Evolutionary conservation across 2,329 filamentous ascomycete genomes (phyloP).

Genomic region (Exophiala alcalophila): DNA sequence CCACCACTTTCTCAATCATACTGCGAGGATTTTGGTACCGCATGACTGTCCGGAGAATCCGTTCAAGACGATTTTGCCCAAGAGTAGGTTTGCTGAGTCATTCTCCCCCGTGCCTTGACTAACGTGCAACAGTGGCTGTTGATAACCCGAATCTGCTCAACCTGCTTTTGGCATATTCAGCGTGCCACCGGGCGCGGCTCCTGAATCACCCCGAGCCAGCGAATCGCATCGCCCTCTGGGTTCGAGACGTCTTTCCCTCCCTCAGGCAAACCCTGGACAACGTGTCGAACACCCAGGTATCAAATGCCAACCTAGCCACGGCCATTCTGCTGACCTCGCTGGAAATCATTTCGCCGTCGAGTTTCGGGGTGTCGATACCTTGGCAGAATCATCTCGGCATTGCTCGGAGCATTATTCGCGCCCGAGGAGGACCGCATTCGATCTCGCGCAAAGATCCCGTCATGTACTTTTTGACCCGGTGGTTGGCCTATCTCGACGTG

Average conservation of each 20-base stretch:
- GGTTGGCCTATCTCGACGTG: conserved; percentile 82
- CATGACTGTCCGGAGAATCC: conserved; percentile 62
- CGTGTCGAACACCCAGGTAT: conserved; percentile 67
- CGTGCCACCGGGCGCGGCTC: conserved; percentile 75
- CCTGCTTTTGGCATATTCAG: conserved; percentile 75
- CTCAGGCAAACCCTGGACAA: conserved; percentile 65
- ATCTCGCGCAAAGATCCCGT: conserved; percentile 56
- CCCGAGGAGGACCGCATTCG: conserved; percentile 59
- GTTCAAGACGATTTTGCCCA: conserved; percentile 60
- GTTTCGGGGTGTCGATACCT: conserved; percentile 74
- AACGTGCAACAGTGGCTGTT: conserved; percentile 50
- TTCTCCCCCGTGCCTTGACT: conserved; percentile 43
- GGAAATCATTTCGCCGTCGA: conserved; percentile 77
- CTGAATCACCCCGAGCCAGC: conserved; percentile 70
- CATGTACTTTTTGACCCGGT: conserved; percentile 72
- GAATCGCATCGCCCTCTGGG: conserved; percentile 76
- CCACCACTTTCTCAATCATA: conserved; percentile 75
- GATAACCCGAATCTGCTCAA: conserved; percentile 62
- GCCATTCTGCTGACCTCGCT: conserved; percentile 82
- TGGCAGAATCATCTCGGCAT: conserved; percentile 78
- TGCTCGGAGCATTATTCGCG: conserved; percentile 70
- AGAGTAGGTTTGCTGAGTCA: conserved; percentile 49
- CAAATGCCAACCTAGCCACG: conserved; percentile 71
- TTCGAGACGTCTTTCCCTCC: conserved; percentile 66
- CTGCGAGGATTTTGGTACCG: conserved; percentile 63